Evolutionary conservation across 202 grass and related monocot genomes (phyloP).

Genomic region (Zoysia matrella): DNA sequence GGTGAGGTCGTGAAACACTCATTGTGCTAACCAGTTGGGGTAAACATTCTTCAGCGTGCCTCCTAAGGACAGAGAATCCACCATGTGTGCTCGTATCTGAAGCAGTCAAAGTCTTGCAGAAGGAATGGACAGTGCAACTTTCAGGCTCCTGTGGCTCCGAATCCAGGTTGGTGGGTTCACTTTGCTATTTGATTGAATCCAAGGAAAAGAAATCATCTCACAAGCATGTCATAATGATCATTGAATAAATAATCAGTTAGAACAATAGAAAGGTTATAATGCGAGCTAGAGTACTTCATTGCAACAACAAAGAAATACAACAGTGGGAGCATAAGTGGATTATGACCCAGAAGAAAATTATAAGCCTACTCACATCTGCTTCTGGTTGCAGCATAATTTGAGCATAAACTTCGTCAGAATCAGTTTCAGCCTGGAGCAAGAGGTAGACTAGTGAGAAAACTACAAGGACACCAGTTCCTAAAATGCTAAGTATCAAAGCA

Average conservation of each 20-base stretch:
- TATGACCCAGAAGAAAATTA: constrained; percentile 29
- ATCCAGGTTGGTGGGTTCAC: constrained; percentile 64
- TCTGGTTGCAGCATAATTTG: constrained; percentile 76
- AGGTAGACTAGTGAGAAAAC: constrained; percentile 11
- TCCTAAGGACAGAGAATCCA: constrained; percentile 95
- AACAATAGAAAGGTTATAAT: constrained; percentile 14
- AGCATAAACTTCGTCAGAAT: constrained; percentile 54
- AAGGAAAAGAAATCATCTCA: constrained; percentile 39
- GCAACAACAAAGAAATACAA: constrained; percentile 10
- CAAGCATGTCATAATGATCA: background rate
- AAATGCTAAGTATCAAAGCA: background rate
- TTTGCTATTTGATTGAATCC: constrained; percentile 50
- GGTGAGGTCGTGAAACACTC: constrained; percentile 19
- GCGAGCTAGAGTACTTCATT: background rate
- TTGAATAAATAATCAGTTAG: background rate
- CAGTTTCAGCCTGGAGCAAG: constrained; percentile 77
- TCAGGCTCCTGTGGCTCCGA: constrained; percentile 62
- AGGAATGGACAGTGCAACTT: constrained; percentile 60
- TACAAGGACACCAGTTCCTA: background rate
- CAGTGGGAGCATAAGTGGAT: constrained; percentile 4
- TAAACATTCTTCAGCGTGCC: constrained; percentile 95
- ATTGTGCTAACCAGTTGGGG: constrained; percentile 70
- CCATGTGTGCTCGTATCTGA: constrained; percentile 70
- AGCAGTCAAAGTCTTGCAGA: too few relatives aligned
- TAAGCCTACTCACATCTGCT: constrained; percentile 57